Base-by-base conservation (phyloP, 306 rosid genomes). In the Castanea crenata region DNA sequence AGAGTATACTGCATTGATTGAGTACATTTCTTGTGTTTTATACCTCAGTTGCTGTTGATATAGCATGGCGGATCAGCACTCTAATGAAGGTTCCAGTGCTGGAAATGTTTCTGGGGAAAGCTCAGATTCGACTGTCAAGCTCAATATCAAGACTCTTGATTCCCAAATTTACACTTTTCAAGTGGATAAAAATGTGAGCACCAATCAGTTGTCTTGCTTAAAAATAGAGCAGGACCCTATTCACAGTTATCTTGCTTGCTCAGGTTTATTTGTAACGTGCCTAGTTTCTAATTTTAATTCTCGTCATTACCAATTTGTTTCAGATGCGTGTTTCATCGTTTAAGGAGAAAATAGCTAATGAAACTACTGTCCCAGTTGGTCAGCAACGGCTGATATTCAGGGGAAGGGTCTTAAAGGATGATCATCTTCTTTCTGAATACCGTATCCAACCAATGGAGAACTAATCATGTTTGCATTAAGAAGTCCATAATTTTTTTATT, bases 371-470 rank as follows among this genome's bases (percentile, higher is more conserved):
- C 54, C 99, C 99, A 34, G 94, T 89, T 77, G 84, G 71, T 85
- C 97, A 83, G 88, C 99, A 96, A 76, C 94, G 99, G 12, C 85
- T 96, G 72, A 96, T 96, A 38, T 96, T 96, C 84, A 90, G 99
- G 88, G 99, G 99, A 79, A 96, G 85, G 82, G 99, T 96, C 75
- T 87, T 96, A 73, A 96, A 93, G 87, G 99, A 96, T 79, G 93
- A 90, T 25, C 92, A 90, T 71, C 75, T 74, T 61, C 98, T 96
- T 74, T 90, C 97, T 35, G 94, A 93, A 44, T 96, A 96, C 81
- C 90, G 98, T 96, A 96, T 96, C 99, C 99, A 85, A 46, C 73
- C 32, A 75, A 25, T 59, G 31, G 31, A 23, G 18, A 59, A 20
- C 54, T 34, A 19, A n/a, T 14, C 29, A 68, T 68, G 54, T 68